Base-by-base conservation (phyloP, 257 asterid species). In the Penstemon barbatus region DNA sequence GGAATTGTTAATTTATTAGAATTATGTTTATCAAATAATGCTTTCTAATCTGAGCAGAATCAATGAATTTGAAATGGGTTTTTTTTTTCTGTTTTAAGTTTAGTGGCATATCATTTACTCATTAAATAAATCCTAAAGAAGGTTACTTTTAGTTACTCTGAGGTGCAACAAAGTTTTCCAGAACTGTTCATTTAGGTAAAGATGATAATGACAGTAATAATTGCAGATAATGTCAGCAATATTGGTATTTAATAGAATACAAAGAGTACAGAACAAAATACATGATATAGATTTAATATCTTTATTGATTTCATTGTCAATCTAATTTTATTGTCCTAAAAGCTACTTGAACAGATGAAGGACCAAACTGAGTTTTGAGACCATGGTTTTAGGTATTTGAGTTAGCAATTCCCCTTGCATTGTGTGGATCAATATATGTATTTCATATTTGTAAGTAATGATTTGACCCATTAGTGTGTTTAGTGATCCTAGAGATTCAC, bases 21-120 rank as follows among this genome's bases (percentile, higher is more conserved):
- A 71, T 68, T 66, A 41, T 84, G 89, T 82, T 80, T 72, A 78
- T 83, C 85, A 86, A 62, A 69, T 59, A 68, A 73, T 45, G 62
- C 76, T 53, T 64, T 67, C 68, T 75, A 61, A 71, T 74, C 72
- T 60, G 2, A 57, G 49, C n/a, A 71, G 75, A 69, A 84, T 78
- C 79, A 65, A 25, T 25, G 33, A 25, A 25, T 25, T 25, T 25
- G 33, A 25, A 25, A 1, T 25, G 33, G 33, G 2, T 57, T 58
- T 62, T 81, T 70, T 75, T 55, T 56, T 59, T 41, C 59, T 50
- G 49, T 61, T 75, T 79, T 66, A 36, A 61, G 67, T 10, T 65
- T 33, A 57, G 37, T 50, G 61, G 46, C 39, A 72, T 25, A 25
- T 25, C 33, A 50, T 61, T 19, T 65, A 13, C n/a, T 56, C 40